phyloP scores from a whole-genome alignment of 139 green algal genomes.

The Auxenochlorella pyrenoidosa region DNA sequence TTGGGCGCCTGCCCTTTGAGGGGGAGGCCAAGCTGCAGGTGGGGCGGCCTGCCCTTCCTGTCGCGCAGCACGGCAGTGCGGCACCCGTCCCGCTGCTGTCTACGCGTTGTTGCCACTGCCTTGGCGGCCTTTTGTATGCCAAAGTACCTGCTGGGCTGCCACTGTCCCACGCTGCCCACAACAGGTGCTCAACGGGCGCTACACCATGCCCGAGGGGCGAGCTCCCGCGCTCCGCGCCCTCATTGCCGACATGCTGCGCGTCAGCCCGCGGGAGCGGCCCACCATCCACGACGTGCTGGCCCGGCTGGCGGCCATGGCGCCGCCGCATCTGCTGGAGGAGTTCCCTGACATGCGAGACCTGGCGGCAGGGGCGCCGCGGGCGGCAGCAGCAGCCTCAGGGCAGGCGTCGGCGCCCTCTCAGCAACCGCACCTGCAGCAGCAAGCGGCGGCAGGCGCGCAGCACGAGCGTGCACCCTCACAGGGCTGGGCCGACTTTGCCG shows the following conservation, averaged over 20 bases:
- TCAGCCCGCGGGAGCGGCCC: constrained; percentile 7
- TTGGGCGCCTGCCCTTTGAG: constrained; percentile 83
- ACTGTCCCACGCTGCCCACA: neutral
- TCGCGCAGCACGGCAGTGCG: too few relatives aligned
- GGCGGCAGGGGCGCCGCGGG: neutral
- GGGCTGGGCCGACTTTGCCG: constrained; percentile 28
- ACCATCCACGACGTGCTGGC: constrained; percentile 16
- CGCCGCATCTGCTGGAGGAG: neutral
- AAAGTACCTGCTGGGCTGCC: too few relatives aligned
- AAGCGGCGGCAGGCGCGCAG: neutral
- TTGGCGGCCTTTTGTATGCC: neutral
- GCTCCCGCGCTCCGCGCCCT: constrained; percentile 24
- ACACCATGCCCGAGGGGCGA: constrained; percentile 57
- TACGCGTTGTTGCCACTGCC: neutral
- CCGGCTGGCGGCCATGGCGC: neutral
- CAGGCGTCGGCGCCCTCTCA: neutral
- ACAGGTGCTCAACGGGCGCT: constrained; percentile 78
- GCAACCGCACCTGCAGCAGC: neutral
- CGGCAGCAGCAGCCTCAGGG: neutral
- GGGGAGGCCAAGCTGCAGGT: constrained; percentile 79
- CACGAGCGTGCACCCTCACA: constrained; percentile 1
- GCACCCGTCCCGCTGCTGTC: neutral
- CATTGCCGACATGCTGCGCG: constrained; percentile 15
- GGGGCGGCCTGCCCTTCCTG: neutral
- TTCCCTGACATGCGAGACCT: neutral